Conservation (phyloP, 192 early-diverging fungal genomes). For the Linnemannia schmuckeri region DNA sequence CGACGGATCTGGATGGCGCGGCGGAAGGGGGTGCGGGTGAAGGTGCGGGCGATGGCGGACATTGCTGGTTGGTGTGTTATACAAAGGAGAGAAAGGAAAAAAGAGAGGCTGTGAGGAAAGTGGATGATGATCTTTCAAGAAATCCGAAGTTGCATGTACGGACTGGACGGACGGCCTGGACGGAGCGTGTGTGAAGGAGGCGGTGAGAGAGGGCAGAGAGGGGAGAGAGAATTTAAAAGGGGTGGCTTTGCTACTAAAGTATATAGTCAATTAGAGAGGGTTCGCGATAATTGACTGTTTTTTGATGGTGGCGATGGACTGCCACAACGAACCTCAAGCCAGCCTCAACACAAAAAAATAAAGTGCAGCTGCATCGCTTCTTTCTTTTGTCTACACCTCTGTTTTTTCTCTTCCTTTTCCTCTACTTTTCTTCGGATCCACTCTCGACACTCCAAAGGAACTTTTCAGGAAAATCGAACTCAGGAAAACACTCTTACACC, state of each 20-base stretch:
- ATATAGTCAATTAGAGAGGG: not conserved
- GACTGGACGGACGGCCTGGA: not conserved
- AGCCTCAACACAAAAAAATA: not conserved
- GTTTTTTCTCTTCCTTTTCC: not conserved
- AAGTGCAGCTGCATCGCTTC: not conserved
- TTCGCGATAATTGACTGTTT: not conserved
- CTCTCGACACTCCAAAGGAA: not conserved
- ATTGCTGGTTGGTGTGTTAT: not conserved
- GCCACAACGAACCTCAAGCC: not conserved
- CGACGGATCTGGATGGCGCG: constrained; percentile 61
- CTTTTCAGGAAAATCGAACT: not conserved
- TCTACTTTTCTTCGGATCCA: not conserved
- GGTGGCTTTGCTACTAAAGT: not conserved
- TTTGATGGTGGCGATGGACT: not conserved
- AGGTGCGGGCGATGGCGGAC: constrained; percentile 59
- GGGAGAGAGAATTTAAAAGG: too few relatives aligned
- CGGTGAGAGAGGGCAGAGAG: not conserved
- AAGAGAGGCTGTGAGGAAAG: not conserved
- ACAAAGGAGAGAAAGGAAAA: not conserved
- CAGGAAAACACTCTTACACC: not conserved
- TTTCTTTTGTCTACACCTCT: not conserved
- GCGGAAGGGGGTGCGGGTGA: constrained; percentile 59
- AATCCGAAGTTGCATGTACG: constrained; percentile 3
- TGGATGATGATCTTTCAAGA: constrained; percentile 1
- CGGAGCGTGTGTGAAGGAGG: not conserved